phyloP scores from a whole-genome alignment of 2,329 filamentous ascomycete species.

The Fusarium graminum region DNA sequence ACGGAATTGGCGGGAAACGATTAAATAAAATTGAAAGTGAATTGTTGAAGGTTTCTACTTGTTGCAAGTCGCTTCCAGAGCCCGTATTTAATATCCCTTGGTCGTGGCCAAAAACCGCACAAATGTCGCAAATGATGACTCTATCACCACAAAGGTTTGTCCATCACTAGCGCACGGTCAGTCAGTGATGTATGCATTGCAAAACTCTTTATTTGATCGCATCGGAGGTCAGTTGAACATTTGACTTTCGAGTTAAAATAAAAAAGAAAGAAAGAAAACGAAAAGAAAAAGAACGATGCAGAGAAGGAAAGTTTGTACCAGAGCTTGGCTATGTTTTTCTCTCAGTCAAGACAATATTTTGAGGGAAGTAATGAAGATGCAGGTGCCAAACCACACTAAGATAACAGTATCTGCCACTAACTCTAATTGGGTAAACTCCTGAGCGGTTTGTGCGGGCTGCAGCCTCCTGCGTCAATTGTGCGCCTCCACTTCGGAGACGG shows the following conservation, averaged over 20 bases:
- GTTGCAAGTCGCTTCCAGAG: slow-evolving; percentile 19
- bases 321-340: background rate
- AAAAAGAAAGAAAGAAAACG: too few relatives aligned
- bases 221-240: too few relatives aligned
- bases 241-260: too few relatives aligned
- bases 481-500: background rate
- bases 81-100: slow-evolving; percentile 33
- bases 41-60: slow-evolving; percentile 19
- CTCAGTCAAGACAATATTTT: slow-evolving; percentile 2
- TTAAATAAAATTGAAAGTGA: background rate
- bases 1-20: background rate
- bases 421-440: slow-evolving; percentile 15
- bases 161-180: slow-evolving; percentile 34
- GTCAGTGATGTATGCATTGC: background rate
- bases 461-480: slow-evolving; percentile 11
- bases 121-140: slow-evolving; percentile 52
- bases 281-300: background rate
- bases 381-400: background rate
- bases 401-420: background rate
- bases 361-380: background rate
- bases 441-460: slow-evolving; percentile 10
- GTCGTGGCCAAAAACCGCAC: slow-evolving; percentile 52
- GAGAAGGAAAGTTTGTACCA: background rate
- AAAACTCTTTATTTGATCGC: background rate
- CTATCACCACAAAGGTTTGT: slow-evolving; percentile 34